phyloP scores from a whole-genome alignment of 2,329 filamentous ascomycete genomes.

The Pseudonectria foliicola region DNA sequence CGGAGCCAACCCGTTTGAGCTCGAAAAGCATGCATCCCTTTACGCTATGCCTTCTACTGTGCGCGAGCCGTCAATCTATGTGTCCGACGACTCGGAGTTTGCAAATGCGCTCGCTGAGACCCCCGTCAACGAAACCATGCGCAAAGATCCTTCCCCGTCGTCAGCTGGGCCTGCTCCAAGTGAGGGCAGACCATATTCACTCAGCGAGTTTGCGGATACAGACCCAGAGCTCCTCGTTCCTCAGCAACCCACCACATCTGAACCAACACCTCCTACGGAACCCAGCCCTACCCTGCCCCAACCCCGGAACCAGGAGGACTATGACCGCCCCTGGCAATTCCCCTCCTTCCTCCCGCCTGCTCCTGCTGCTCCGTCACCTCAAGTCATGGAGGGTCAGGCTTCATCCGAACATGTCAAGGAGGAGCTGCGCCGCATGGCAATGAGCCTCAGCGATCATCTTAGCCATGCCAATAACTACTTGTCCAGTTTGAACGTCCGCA shows the following conservation, averaged over 20 bases:
- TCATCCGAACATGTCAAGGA: conserved; percentile 44
- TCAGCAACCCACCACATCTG: conserved; percentile 22
- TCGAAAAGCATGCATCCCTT: conserved; percentile 55
- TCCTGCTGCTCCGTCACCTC: conserved; percentile 40
- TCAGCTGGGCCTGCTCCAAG: conserved; percentile 11
- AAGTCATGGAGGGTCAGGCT: conserved; percentile 49
- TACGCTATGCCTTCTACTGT: conserved; percentile 36
- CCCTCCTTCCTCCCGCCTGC: conserved; percentile 24
- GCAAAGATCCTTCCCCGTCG: conserved; percentile 10
- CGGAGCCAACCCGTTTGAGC: conserved; percentile 51
- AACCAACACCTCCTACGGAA: conserved; percentile 13
- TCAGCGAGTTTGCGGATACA: conserved; percentile 35
- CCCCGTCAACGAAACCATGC: conserved; percentile 17
- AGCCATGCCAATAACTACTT: conserved; percentile 39
- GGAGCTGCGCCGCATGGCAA: conserved; percentile 43
- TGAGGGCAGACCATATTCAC: conserved; percentile 28
- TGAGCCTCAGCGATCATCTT: conserved; percentile 42
- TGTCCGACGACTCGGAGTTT: conserved; percentile 51
- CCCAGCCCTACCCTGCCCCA: conserved; percentile 12
- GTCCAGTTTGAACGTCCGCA: conserved; percentile 31
- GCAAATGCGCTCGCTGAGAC: conserved; percentile 30
- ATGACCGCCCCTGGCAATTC: conserved; percentile 7
- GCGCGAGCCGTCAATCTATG: conserved; percentile 53
- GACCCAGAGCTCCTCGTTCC: conserved; percentile 31
- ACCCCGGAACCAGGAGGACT: conserved; percentile 10